Evolutionary conservation across 139 green algal genomes (phyloP).

Genomic region (Coelastrella sp.): DNA sequence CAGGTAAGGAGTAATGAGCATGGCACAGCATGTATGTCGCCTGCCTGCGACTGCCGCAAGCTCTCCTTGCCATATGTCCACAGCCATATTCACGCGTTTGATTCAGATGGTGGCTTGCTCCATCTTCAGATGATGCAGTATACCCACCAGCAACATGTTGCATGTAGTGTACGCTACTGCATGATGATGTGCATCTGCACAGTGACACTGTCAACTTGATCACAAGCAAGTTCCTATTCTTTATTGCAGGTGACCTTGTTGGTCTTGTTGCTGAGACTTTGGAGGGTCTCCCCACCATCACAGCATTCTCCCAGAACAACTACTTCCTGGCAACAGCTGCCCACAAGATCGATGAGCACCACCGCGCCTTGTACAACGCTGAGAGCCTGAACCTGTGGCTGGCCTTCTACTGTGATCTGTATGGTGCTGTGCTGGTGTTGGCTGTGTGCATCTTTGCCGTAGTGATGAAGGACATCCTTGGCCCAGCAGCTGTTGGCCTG

Average conservation of each 20-base stretch:
- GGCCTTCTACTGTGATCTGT: constrained; percentile 71
- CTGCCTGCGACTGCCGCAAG: background rate
- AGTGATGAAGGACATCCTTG: constrained; percentile 52
- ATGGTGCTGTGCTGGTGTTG: constrained; percentile 60
- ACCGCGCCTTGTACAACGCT: constrained; percentile 66
- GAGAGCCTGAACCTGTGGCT: constrained; percentile 75
- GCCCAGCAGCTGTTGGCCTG: constrained; percentile 65
- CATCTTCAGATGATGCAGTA: too few relatives aligned
- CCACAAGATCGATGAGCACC: constrained; percentile 57
- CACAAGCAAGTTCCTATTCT: background rate
- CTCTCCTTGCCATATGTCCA: too few relatives aligned
- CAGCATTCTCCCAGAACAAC: constrained; percentile 62
- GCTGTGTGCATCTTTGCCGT: constrained; percentile 63
- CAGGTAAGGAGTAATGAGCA: constrained; percentile 19
- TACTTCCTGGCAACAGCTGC: constrained; percentile 58
- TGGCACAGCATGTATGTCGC: background rate
- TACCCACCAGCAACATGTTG: too few relatives aligned
- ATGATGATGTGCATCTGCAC: background rate
- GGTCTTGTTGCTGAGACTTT: constrained; percentile 70
- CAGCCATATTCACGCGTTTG: too few relatives aligned
- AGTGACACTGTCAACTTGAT: background rate
- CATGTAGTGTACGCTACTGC: background rate
- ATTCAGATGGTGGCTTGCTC: too few relatives aligned
- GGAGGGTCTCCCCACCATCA: constrained; percentile 69
- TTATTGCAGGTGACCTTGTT: constrained; percentile 56